Evolutionary conservation across 1,284 basidiomycete species (phyloP), one percentile per base, ranked within the genome.

Genomic region (Vanrija humicola): DNA sequence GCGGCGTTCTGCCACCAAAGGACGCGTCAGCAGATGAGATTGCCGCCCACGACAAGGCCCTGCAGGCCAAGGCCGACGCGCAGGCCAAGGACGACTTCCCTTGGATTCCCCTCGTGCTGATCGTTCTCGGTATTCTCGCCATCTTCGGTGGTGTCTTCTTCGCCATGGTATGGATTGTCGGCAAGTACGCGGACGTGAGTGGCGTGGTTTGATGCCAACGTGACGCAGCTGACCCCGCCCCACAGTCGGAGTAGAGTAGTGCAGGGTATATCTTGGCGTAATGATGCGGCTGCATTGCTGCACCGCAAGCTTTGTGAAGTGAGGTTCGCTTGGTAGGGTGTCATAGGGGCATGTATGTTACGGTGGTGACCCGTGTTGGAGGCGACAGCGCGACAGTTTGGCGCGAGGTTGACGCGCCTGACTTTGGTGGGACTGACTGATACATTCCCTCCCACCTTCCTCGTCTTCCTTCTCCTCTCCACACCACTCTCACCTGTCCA

Each of bases 1-100:
- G 55, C n/a, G 64, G 64, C 19, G 50, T 65, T 42, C 54, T 65
- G 58, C 62, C 59, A 50, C 52, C 58, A 38, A 48, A 55, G 34
- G 45, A 29, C 29, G 42, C 43, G 6, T 42, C 50, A 8, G 45
- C 63, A 25, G 58, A 62, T 39, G 53, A 58, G 28, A 52, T 40
- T 19, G 46, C 48, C 38, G 45, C 50, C 6, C 38, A 59, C 23
- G 42, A 39, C 45, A 38, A 50, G 44, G 19, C 34, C 0, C 21
- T 45, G n/a, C 34, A 34, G 34, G 40, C 40, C 40, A 42, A 42
- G 40, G n/a, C 19, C 40, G 19, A 42, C 40, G 40, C 9, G 40
- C 40, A 42, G 40, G n/a, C 40, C n/a, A 18, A 18, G n/a, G n/a
- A n/a, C 12, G n/a, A 42, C 19, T 21, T 42, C 19, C 40, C 19